Base-by-base conservation (phyloP, 192 early-diverging fungal species). In the Gonapodya prolifera region DNA sequence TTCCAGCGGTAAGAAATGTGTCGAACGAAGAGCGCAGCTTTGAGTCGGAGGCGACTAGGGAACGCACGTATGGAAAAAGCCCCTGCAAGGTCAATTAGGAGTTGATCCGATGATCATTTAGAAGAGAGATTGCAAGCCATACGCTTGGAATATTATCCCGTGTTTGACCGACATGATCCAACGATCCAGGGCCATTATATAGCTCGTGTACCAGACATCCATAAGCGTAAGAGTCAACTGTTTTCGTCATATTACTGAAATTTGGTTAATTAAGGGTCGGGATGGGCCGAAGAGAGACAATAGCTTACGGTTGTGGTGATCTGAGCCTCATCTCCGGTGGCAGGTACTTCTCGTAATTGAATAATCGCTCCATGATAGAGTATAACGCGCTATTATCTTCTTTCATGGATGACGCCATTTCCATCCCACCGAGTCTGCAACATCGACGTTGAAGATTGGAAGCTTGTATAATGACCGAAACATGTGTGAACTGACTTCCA, bases 211-310 rank as follows among this genome's bases (percentile, higher is more conserved):
- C 87, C 70, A 98, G 82, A 70, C 87, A 90, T 1, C 91, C 95
- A 76, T 91, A 89, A 30, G 88, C 89, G 91, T 92, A 98, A 0
- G 91, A 88, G 81, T 98, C 96, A 34, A 91, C 85, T 1, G 92
- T 86, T 79, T 82, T 77, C 16, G 80, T 2, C 0, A 82, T 83
- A 74, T 77, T 77, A 29, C 84, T 84, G 79, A 23, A 30, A 8
- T 61, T 2, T 16, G 32, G 18, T 73, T 29, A 16, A 73, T 8
- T 18, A 29, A 2, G 31, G 29, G 18, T 61, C 45, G 45, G 8
- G 45, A 61, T 23, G 8, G 8, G 23, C 23, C 8, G 45, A 61
- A 61, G 45, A 61, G 45, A 61, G 23, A 16, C 45, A 61, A 61
- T 16, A 61, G 8, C 45, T 61, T 23, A 61, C 45, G 23, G 8